phyloP scores from a whole-genome alignment of 2,329 filamentous ascomycete species.

The Fusarium burgessii region DNA sequence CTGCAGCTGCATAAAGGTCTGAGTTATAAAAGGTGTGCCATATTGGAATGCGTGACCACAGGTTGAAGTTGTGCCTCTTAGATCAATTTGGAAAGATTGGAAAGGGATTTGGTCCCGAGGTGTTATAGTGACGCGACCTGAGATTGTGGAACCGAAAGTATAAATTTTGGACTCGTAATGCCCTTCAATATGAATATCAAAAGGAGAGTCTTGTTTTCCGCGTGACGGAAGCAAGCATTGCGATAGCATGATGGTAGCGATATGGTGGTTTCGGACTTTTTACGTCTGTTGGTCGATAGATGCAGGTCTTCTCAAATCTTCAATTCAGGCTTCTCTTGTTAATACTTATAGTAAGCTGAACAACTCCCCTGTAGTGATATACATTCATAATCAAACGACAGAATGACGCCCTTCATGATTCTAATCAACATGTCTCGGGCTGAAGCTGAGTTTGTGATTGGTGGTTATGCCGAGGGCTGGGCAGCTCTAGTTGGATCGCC shows the following conservation, averaged over 20 bases:
- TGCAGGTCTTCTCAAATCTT: not conserved
- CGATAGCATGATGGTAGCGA: not conserved
- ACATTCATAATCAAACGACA: not conserved
- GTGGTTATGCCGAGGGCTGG: not conserved
- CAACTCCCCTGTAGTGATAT: fast-evolving
- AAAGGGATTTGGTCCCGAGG: not conserved
- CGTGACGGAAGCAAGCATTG: not conserved
- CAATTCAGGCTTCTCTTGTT: not conserved
- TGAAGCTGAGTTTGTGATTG: not conserved
- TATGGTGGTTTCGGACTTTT: fast-evolving
- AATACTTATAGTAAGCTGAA: not conserved
- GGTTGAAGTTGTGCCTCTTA: conserved; percentile 2
- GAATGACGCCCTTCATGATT: not conserved
- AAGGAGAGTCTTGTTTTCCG: not conserved
- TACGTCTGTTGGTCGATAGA: not conserved
- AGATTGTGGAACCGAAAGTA: not conserved
- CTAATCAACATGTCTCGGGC: fast-evolving
- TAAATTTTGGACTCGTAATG: conserved; percentile 1
- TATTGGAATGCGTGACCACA: conserved; percentile 5
- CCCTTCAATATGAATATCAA: not conserved
- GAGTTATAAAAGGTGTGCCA: not conserved
- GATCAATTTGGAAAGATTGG: not conserved
- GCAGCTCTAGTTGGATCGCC: not conserved
- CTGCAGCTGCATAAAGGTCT: not conserved
- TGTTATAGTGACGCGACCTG: not conserved